phyloP scores from a whole-genome alignment of 306 rosid genomes.

The Casuarina equisetifolia region DNA sequence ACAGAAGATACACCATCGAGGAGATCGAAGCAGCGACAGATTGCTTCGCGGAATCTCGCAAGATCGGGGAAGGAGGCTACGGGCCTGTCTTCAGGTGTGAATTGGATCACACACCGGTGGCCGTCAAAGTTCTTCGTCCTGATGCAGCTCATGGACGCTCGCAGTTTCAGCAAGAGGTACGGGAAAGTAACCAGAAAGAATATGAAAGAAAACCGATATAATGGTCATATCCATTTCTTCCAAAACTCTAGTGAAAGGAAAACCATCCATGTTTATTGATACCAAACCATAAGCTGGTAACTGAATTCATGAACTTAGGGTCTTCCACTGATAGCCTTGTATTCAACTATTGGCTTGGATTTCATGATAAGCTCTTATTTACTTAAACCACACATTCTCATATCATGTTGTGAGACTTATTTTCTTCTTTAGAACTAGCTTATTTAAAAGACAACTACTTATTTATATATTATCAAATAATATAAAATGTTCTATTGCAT shows the following conservation, averaged over 20 bases:
- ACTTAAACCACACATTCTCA: too few relatives aligned
- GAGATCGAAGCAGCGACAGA: conserved; percentile 74
- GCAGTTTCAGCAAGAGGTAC: conserved; percentile 82
- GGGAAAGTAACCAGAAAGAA: conserved; percentile 6
- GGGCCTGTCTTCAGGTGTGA: conserved; percentile 74
- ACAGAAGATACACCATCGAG: conserved; percentile 64
- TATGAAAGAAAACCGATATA: neutral
- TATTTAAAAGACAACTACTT: too few relatives aligned
- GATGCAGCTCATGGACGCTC: conserved; percentile 79
- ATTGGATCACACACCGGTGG: conserved; percentile 79
- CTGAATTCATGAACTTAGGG: too few relatives aligned
- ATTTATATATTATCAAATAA: too few relatives aligned
- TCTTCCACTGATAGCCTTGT: too few relatives aligned
- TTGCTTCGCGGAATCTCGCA: conserved; percentile 38
- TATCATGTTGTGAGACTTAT: too few relatives aligned
- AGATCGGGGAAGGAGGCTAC: conserved; percentile 90
- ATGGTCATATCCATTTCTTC: neutral
- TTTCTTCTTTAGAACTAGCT: too few relatives aligned
- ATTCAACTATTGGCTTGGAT: too few relatives aligned
- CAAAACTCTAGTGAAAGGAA: neutral
- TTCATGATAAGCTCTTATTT: too few relatives aligned
- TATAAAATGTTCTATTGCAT: too few relatives aligned
- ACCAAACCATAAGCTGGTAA: too few relatives aligned
- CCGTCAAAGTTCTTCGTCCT: conserved; percentile 69
- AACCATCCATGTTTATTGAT: neutral